Evolutionary conservation across 202 grass and related monocot species (phyloP), one percentile per base, ranked within the genome.

Genomic region (Schoenoplectus triqueter): DNA sequence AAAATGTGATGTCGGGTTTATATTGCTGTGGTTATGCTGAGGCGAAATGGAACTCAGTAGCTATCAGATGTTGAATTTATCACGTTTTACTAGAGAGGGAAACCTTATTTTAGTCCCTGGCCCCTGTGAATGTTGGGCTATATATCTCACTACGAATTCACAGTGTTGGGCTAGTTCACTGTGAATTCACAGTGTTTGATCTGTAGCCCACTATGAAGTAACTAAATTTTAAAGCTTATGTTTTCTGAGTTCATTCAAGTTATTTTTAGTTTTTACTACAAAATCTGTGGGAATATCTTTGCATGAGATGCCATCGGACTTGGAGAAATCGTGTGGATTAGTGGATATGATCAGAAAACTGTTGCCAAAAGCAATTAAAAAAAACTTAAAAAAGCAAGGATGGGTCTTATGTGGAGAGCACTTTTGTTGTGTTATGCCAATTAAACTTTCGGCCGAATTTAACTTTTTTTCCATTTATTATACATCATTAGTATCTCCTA

Each of bases 281-380:
- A 68, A 44, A 68, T 10, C 11, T 41, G 22, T 67, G 21, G 67
- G 67, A 47, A 47, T 70, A 46, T 70, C 42, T 47, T 70, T 70
- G 41, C 5, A 7, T 13, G 15, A 44, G 39, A n/a, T 69, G 11
- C 39, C 66, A 69, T 41, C 7, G 67, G 42, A 70, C 56, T 13
- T 13, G 56, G 6, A 70, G 31, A 17, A 5, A 70, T 70, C 47
- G 67, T 20, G 31, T 31, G 31, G 13, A 31, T 31, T 31, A 31
- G 56, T n/a, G 42, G 39, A 44, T 68, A 14, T 2, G 10, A 42
- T 31, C 3, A 59, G 56, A 59, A 14, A 59, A 13, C 56, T n/a
- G 56, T 59, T n/a, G 56, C 3, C 63, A 9, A 9, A 65, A 65
- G 63, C 21, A 39, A 66, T 66, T 39, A 10, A 66, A 31, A 66